These are phyloP conservation scores for Cordyceps cicadae DNA, from an alignment of 2,329 filamentous ascomycete genomes.

Conservation along the genomic window DNA sequence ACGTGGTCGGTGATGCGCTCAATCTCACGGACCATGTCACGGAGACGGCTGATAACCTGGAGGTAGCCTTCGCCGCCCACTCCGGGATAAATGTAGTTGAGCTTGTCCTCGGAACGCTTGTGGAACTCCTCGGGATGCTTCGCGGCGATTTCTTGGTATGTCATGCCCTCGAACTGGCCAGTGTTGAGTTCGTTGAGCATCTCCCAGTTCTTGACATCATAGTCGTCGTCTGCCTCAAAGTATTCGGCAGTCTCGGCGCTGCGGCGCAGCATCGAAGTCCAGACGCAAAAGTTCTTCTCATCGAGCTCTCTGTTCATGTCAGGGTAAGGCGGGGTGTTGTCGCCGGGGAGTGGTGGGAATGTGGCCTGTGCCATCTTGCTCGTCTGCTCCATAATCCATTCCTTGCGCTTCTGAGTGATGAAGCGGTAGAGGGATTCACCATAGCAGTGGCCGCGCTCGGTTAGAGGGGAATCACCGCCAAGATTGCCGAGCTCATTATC, in stretches of 20 bases:
- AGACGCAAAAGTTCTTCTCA: slow-evolving; percentile 91
- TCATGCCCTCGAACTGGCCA: slow-evolving; percentile 88
- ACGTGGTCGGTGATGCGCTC: slow-evolving; percentile 96
- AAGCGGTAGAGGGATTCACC: slow-evolving; percentile 73
- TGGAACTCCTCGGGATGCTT: slow-evolving; percentile 73
- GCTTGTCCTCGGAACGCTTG: slow-evolving; percentile 74
- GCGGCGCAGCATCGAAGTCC: slow-evolving; percentile 94
- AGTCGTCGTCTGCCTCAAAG: slow-evolving; percentile 86
- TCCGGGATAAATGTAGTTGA: slow-evolving; percentile 93
- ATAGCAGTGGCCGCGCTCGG: slow-evolving; percentile 70
- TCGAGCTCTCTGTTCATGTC: slow-evolving; percentile 63
- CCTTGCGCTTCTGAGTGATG: slow-evolving; percentile 68
- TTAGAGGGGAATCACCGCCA: slow-evolving; percentile 81
- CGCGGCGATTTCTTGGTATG: slow-evolving; percentile 81
- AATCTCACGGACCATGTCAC: slow-evolving; percentile 92
- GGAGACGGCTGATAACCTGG: slow-evolving; percentile 90
- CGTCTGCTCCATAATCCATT: slow-evolving; percentile 77
- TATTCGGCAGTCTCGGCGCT: slow-evolving; percentile 80
- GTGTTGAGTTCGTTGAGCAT: slow-evolving; percentile 97
- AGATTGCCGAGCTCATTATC: slow-evolving; percentile 86
- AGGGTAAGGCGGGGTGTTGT: slow-evolving; percentile 90
- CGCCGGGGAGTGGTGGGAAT: slow-evolving; percentile 84
- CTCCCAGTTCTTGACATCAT: slow-evolving; percentile 94
- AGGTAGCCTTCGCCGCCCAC: slow-evolving; percentile 94
- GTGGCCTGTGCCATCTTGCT: slow-evolving; percentile 67